These are phyloP conservation scores for Fistulinella staudtii DNA, from an alignment of 1,284 basidiomycete genomes.

Conservation along the genomic window DNA sequence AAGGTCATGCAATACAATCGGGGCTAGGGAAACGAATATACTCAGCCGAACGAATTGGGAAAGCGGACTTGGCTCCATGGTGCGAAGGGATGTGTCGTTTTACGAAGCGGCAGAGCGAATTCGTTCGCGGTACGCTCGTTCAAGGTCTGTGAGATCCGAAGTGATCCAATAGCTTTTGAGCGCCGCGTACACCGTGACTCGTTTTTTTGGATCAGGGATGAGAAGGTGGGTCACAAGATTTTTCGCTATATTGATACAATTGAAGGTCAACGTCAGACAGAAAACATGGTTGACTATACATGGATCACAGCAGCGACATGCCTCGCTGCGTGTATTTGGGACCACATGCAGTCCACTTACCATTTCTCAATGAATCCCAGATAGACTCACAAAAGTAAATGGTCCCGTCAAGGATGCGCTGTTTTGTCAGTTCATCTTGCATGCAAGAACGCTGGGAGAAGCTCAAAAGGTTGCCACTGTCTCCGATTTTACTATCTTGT, in stretches of 20 bases:
- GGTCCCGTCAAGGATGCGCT: slow-evolving; percentile 60
- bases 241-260: slow-evolving; percentile 41
- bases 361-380: slow-evolving; percentile 57
- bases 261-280: slow-evolving; percentile 6
- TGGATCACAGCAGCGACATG: not conserved
- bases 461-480: slow-evolving; percentile 29
- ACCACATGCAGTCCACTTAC: slow-evolving; percentile 38
- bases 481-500: slow-evolving; percentile 14
- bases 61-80: not conserved
- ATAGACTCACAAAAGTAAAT: slow-evolving; percentile 50
- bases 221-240: slow-evolving; percentile 55
- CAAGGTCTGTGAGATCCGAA: slow-evolving; percentile 54
- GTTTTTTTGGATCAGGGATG: slow-evolving; percentile 48
- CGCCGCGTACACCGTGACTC: slow-evolving; percentile 59
- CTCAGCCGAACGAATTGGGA: too few relatives aligned
- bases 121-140: slow-evolving; percentile 54
- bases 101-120: slow-evolving; percentile 34
- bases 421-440: slow-evolving; percentile 59
- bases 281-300: not conserved
- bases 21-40: too few relatives aligned
- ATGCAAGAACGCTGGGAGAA: slow-evolving; percentile 46
- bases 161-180: slow-evolving; percentile 61
- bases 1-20: not conserved
- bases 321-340: slow-evolving; percentile 1
- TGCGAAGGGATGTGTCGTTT: slow-evolving; percentile 1